Conservation (phyloP, 2,329 filamentous ascomycete species). For the Alternaria consortialis region DNA sequence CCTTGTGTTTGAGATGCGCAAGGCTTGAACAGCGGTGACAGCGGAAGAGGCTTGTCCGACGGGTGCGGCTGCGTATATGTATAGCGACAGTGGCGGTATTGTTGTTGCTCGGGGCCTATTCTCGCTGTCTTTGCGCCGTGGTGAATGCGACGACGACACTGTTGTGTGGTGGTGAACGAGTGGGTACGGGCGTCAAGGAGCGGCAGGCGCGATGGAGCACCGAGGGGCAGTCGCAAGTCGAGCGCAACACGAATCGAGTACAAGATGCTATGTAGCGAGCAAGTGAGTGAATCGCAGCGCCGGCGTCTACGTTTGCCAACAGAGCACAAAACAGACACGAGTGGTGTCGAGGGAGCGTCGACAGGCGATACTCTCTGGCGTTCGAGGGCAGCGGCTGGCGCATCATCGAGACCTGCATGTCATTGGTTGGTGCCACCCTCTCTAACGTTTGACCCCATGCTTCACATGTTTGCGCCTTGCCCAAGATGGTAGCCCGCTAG, state of each 20-base stretch:
- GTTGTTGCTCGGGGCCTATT: slow-evolving; percentile 7
- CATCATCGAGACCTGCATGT: slow-evolving; percentile 17
- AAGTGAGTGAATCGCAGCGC: slow-evolving; percentile 30
- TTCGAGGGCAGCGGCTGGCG: slow-evolving; percentile 26
- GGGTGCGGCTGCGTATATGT: slow-evolving; percentile 27
- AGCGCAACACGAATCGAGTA: slow-evolving; percentile 21
- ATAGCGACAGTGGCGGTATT: slow-evolving; percentile 11
- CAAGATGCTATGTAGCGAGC: slow-evolving; percentile 23
- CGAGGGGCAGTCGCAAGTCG: slow-evolving; percentile 23
- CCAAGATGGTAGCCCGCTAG: slow-evolving; percentile 33
- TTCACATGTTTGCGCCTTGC: slow-evolving; percentile 23
- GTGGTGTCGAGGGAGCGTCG: slow-evolving; percentile 35
- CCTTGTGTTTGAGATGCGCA: slow-evolving; percentile 42
- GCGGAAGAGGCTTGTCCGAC: slow-evolving; percentile 31
- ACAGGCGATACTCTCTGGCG: slow-evolving; percentile 17
- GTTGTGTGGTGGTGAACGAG: slow-evolving; percentile 11
- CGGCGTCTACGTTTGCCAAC: slow-evolving; percentile 40
- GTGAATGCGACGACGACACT: slow-evolving; percentile 25
- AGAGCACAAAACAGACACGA: slow-evolving; percentile 29
- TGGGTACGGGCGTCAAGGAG: slow-evolving; percentile 27
- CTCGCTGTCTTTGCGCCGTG: slow-evolving; percentile 20
- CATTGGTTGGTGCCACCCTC: slow-evolving; percentile 24
- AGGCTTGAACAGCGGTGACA: slow-evolving; percentile 37
- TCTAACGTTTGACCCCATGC: slow-evolving; percentile 26
- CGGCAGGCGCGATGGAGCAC: slow-evolving; percentile 35